A percentile compares a stretch with the other conserved stretches of the same genome.
These are phyloP conservation scores for Sphagnum tenellum DNA, from an alignment of 225 moss, liverwort and hornwort species.

Conservation along the genomic window DNA sequence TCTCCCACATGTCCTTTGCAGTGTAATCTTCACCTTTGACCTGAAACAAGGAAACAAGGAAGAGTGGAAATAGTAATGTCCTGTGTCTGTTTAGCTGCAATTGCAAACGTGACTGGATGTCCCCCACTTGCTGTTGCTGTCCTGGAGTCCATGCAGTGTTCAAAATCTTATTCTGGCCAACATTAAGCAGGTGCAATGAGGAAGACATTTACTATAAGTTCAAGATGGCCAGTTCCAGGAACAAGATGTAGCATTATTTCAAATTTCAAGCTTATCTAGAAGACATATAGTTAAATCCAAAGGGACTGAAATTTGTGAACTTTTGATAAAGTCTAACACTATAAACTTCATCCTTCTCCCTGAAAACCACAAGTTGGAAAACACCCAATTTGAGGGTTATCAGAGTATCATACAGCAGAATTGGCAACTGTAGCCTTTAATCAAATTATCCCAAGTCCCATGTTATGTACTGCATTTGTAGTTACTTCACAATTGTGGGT, in stretches of 20 bases:
- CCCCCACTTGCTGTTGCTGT: slow-evolving; percentile 56
- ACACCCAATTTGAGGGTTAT: no score
- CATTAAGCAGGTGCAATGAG: no score
- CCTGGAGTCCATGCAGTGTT: slow-evolving; percentile 21
- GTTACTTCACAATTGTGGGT: no score
- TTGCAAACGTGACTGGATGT: slow-evolving; percentile 63
- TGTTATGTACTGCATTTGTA: no score
- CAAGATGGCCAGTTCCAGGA: no score
- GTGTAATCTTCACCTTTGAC: slow-evolving; percentile 53
- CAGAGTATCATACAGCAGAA: no score
- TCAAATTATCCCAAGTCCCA: no score
- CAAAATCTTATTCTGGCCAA: not conserved
- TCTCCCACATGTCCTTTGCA: slow-evolving; percentile 76
- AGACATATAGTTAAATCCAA: no score
- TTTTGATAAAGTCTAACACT: slow-evolving; percentile 93
- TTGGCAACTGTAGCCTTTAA: no score
- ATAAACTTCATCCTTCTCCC: slow-evolving; percentile 77
- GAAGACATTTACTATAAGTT: no score
- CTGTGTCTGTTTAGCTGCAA: slow-evolving; percentile 70
- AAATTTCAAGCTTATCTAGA: no score
- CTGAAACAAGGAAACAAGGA: slow-evolving; percentile 76
- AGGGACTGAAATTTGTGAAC: slow-evolving; percentile 10
- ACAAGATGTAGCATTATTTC: no score
- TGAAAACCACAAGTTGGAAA: slow-evolving; percentile 13
- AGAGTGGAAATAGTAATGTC: slow-evolving; percentile 73